Conservation (phyloP, 2,329 filamentous ascomycete genomes). For the Ramularia endophylla region DNA sequence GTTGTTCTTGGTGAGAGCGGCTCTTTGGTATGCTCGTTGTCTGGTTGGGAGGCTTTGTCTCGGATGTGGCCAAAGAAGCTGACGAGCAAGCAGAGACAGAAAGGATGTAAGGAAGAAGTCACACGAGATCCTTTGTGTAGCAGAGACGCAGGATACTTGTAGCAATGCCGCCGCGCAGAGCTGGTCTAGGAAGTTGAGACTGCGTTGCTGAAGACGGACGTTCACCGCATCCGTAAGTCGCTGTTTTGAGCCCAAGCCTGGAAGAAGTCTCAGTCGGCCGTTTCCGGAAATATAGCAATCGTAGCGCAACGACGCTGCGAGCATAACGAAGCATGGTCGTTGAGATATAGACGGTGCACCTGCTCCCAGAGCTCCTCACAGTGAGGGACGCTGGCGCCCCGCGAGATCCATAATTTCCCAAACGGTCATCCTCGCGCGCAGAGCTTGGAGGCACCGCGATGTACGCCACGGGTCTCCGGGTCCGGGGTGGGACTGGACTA, state of each 20-base stretch:
- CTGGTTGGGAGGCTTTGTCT: constrained; percentile 26
- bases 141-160: constrained; percentile 27
- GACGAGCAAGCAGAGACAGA: constrained; percentile 25
- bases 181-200: constrained; percentile 8
- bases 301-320: constrained; percentile 15
- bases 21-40: constrained; percentile 25
- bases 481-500: constrained; percentile 26
- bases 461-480: constrained; percentile 23
- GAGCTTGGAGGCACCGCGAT: constrained; percentile 24
- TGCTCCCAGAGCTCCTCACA: constrained; percentile 19
- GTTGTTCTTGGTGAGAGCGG: constrained; percentile 14
- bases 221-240: constrained; percentile 28
- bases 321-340: constrained; percentile 14
- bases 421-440: constrained; percentile 24
- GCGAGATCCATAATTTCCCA: constrained; percentile 24
- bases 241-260: constrained; percentile 26
- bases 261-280: constrained; percentile 26
- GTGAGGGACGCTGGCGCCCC: constrained; percentile 20
- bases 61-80: constrained; percentile 21
- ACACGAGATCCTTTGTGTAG: constrained; percentile 32
- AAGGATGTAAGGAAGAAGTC: constrained; percentile 25
- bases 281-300: constrained; percentile 26
- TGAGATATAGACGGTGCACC: constrained; percentile 19
- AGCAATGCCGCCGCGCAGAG: constrained; percentile 19
- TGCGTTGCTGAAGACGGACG: constrained; percentile 25